A percentile compares a stretch with the other conserved stretches of the same genome.
Conservation (phyloP, 192 early-diverging fungal species). For the Coemansia umbellata region DNA sequence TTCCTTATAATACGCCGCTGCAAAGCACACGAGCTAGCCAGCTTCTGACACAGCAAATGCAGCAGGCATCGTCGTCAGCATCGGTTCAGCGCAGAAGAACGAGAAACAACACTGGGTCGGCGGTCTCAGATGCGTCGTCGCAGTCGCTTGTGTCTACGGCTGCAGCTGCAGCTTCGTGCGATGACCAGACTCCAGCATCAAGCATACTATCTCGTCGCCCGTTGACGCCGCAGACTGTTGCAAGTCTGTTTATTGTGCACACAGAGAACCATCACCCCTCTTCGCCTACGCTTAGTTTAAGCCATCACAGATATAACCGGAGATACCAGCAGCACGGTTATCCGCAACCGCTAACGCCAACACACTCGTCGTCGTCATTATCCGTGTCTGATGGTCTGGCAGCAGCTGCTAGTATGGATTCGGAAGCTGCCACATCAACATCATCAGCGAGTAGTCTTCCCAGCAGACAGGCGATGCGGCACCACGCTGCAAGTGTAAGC, state of each 20-base stretch:
- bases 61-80: background rate
- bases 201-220: conserved; percentile 18
- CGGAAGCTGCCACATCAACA: conserved; percentile 1
- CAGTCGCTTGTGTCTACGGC: conserved; percentile 9
- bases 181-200: background rate
- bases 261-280: conserved; percentile 4
- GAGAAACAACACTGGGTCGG: conserved; percentile 24
- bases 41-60: too few relatives aligned
- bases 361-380: conserved; percentile 37
- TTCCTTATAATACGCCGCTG: conserved; percentile 12
- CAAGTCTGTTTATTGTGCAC: conserved; percentile 15
- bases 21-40: too few relatives aligned
- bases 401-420: background rate
- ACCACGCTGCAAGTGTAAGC: conserved; percentile 41
- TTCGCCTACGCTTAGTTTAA: conserved; percentile 18
- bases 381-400: conserved; percentile 5
- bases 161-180: background rate
- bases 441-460: conserved; percentile 4
- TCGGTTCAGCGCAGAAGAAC: conserved; percentile 20
- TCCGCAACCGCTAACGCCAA: conserved; percentile 40
- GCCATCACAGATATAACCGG: conserved; percentile 29
- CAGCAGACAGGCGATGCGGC: conserved; percentile 26
- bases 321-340: conserved; percentile 36
- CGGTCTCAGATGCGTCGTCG: conserved; percentile 3
- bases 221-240: conserved; percentile 41